A percentile compares a stretch with the other conserved stretches of the same genome.
Evolutionary conservation across 768 basidiomycete genomes (phyloP).

Genomic region (Leucocoprinus sp.): DNA sequence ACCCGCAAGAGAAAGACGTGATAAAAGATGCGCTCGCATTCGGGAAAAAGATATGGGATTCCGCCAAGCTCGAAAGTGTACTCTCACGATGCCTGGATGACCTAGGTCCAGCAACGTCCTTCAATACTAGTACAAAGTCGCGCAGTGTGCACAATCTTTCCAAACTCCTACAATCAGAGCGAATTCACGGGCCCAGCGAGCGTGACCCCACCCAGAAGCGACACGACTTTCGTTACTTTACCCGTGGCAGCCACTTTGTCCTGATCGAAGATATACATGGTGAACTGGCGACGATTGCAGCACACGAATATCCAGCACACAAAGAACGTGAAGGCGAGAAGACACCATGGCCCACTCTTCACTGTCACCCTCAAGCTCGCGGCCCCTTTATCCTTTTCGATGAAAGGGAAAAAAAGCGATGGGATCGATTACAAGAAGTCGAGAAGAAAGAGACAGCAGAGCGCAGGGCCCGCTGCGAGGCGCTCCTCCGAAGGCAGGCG

Average conservation of each 20-base stretch:
- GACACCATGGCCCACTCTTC: constrained; percentile 75
- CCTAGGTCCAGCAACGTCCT: constrained; percentile 18
- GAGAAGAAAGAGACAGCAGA: constrained; percentile 38
- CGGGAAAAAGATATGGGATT: constrained; percentile 83
- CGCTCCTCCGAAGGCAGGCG: constrained; percentile 1
- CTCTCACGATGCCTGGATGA: constrained; percentile 54
- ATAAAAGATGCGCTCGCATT: constrained; percentile 59
- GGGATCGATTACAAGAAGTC: constrained; percentile 47
- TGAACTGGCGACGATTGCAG: constrained; percentile 77
- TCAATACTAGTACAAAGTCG: constrained; percentile 22
- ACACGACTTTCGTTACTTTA: constrained; percentile 84
- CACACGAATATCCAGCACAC: constrained; percentile 66
- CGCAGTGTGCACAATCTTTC: constrained; percentile 35
- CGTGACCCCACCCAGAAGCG: constrained; percentile 86
- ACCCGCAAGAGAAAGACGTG: constrained; percentile 33
- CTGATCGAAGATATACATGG: constrained; percentile 87
- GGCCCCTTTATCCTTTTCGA: constrained; percentile 74
- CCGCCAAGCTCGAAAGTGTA: constrained; percentile 63
- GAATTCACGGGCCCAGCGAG: constrained; percentile 80
- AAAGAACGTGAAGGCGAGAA: constrained; percentile 43
- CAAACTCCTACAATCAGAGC: constrained; percentile 71
- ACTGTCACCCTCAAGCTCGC: constrained; percentile 66
- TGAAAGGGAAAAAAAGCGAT: constrained; percentile 60
- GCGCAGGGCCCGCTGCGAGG: constrained; percentile 2
- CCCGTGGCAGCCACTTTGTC: constrained; percentile 65